Evolutionary conservation across 202 grass and related monocot genomes (phyloP).

Genomic region (Bolboschoenoplectus hybrid): DNA sequence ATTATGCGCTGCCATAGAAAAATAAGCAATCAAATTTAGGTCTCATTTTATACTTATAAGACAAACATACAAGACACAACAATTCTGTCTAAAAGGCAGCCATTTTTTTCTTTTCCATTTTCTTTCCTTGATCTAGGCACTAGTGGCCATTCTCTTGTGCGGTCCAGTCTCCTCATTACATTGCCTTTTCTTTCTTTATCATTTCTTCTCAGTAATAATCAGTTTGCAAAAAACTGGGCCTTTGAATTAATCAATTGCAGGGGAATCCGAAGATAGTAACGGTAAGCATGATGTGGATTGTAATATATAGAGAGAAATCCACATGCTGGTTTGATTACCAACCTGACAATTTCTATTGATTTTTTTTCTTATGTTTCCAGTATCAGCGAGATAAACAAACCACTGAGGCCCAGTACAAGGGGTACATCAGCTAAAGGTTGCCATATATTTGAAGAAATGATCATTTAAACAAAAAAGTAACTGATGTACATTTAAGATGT

Average conservation of each 20-base stretch:
- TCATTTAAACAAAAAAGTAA: neutral
- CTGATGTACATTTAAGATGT: neutral
- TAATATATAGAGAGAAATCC: neutral
- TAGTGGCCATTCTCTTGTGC: neutral
- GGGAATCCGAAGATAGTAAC: neutral
- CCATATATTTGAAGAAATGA: neutral
- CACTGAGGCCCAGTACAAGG: neutral
- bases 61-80: neutral
- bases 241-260: neutral
- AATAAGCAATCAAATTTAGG: constrained; percentile 23
- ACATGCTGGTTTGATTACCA: neutral
- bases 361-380: neutral
- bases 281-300: neutral
- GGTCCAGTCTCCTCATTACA: too few relatives aligned
- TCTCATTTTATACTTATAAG: neutral
- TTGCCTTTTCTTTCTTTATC: neutral
- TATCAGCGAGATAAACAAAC: constrained; percentile 9
- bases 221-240: neutral
- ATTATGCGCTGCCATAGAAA: constrained; percentile 56
- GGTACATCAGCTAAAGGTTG: constrained; percentile 26
- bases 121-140: neutral
- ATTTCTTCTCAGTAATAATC: neutral
- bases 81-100: neutral
- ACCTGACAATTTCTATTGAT: neutral
- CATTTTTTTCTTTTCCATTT: neutral